These are phyloP conservation scores for Cystobasidium ongulense DNA, from an alignment of 768 basidiomycete species.

Conservation along the genomic window DNA sequence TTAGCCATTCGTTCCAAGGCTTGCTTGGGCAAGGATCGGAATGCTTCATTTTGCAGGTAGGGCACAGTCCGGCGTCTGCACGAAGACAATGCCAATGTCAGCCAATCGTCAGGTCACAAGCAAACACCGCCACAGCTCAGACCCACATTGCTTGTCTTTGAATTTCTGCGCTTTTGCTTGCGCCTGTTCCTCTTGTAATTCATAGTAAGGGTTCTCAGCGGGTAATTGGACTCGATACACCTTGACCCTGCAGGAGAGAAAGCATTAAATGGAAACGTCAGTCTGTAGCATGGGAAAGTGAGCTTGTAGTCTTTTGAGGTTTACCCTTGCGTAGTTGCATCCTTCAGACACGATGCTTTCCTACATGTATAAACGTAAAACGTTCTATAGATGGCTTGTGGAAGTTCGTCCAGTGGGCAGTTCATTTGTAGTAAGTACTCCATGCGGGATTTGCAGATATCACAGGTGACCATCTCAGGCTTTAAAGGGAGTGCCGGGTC, in stretches of 20 bases:
- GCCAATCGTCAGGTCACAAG: background rate
- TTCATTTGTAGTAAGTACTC: constrained; percentile 37
- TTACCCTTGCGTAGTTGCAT: background rate
- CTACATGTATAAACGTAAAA: constrained; percentile 39
- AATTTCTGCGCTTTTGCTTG: constrained; percentile 9
- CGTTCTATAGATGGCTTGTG: constrained; percentile 36
- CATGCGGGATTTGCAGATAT: constrained; percentile 33
- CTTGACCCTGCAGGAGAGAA: background rate
- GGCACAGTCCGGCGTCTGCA: constrained; percentile 14
- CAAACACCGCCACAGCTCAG: background rate
- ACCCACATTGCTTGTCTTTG: constrained; percentile 27
- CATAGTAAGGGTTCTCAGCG: constrained; percentile 17
- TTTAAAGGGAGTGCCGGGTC: constrained; percentile 34
- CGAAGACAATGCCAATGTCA: no score
- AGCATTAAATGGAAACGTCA: background rate
- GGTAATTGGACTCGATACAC: constrained; percentile 29
- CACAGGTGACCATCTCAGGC: constrained; percentile 29
- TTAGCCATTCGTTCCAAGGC: constrained; percentile 29
- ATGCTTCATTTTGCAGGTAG: constrained; percentile 26
- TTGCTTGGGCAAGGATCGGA: background rate
- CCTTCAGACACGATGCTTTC: constrained; percentile 12
- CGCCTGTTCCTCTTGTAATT: background rate
- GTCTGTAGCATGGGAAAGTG: no score
- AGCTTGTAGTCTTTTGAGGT: background rate
- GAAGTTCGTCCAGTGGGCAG: constrained; percentile 36